Evolutionary conservation across 2,329 filamentous ascomycete genomes (phyloP).

Genomic region (Cordyceps fumosorosea): DNA sequence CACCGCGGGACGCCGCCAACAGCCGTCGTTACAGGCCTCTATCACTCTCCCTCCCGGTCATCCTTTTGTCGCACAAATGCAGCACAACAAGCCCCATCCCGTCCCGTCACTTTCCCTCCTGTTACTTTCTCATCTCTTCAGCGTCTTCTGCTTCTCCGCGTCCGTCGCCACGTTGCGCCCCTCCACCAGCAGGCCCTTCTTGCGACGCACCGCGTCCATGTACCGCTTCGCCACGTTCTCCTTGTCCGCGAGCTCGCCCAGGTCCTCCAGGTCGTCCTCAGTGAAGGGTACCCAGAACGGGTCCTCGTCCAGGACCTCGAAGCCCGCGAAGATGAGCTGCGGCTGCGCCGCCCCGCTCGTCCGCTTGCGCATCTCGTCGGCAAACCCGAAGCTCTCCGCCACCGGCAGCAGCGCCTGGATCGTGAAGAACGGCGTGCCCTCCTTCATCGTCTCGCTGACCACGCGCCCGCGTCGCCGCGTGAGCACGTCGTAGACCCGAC

Average conservation of each 20-base stretch:
- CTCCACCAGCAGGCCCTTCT: constrained; percentile 84
- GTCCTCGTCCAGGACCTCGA: constrained; percentile 88
- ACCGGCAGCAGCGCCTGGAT: constrained; percentile 84
- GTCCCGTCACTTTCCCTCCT: not conserved
- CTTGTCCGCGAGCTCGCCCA: constrained; percentile 85
- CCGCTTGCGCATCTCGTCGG: constrained; percentile 91
- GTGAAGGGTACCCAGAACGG: constrained; percentile 97
- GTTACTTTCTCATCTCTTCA: constrained; percentile 45
- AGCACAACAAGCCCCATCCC: too few relatives aligned
- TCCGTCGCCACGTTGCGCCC: constrained; percentile 71
- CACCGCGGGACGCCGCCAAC: not conserved
- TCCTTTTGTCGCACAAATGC: too few relatives aligned
- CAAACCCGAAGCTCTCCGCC: constrained; percentile 92
- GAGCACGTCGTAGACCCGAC: constrained; percentile 95
- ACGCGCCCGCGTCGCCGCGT: constrained; percentile 87
- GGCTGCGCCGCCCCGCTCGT: constrained; percentile 86
- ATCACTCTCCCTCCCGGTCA: too few relatives aligned
- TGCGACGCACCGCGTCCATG: constrained; percentile 78
- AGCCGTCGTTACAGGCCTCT: too few relatives aligned
- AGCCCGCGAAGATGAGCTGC: constrained; percentile 89
- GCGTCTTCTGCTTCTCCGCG: constrained; percentile 82
- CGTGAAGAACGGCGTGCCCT: constrained; percentile 94
- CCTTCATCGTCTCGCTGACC: constrained; percentile 83
- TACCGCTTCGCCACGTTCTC: constrained; percentile 97
- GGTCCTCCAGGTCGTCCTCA: constrained; percentile 91